Percentiles rank a stretch among this genome's conserved stretches.
Evolutionary conservation across 169 alveolate species (phyloP).

Genomic region (Plasmodium sp.): DNA sequence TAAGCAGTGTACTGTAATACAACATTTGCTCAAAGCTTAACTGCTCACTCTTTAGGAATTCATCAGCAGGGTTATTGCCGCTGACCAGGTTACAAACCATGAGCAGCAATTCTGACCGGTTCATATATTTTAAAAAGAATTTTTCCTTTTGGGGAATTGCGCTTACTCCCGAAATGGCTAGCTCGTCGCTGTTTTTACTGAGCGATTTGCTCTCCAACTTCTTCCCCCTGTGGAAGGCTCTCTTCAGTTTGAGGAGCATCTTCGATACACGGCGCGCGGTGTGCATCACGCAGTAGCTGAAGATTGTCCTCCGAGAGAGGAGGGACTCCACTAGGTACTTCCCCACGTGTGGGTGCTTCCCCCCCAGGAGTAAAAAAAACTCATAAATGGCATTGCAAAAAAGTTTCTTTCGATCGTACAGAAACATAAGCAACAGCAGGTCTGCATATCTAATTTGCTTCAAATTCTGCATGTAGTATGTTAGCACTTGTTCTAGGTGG

Average conservation of each 20-base stretch:
- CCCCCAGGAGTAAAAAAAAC: conserved; percentile 40
- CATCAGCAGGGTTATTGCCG: neutral
- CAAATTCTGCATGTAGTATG: conserved; percentile 18
- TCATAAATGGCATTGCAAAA: conserved; percentile 27
- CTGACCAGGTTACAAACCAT: neutral
- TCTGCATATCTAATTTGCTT: conserved; percentile 38
- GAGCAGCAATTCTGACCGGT: neutral
- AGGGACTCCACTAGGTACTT: neutral
- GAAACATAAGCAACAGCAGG: conserved; percentile 16
- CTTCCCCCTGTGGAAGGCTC: neutral
- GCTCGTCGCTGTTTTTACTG: neutral
- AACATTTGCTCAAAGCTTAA: conserved; percentile 33
- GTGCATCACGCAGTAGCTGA: conserved; percentile 9
- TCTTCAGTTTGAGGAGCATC: neutral
- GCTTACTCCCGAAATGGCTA: neutral
- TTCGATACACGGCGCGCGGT: neutral
- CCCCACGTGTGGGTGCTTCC: neutral
- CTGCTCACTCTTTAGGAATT: neutral
- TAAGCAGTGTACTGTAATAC: conserved; percentile 10
- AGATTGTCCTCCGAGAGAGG: neutral
- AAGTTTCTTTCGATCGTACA: conserved; percentile 16
- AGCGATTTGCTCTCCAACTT: neutral
- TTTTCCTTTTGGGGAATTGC: neutral
- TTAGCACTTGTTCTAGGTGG: conserved; percentile 17
- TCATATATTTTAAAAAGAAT: conserved; percentile 19